Base-by-base conservation (phyloP, 139 green algal genomes). In the Tetraselmis chui region DNA sequence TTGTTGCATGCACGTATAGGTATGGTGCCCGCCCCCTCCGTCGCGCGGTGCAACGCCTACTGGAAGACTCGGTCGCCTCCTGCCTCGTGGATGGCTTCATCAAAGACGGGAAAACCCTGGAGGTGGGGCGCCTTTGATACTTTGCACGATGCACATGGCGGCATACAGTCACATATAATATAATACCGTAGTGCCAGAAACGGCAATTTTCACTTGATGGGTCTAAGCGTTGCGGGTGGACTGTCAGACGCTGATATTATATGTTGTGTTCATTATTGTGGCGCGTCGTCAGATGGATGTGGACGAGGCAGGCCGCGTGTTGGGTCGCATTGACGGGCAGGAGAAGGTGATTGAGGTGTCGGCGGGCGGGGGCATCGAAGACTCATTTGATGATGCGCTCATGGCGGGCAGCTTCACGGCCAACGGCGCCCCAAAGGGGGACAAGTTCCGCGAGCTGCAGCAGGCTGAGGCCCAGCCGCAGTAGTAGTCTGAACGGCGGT, bases 11-110 rank as follows among this genome's bases (percentile, higher is more conserved):
- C n/a, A n/a, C 74, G 78, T 22, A 75, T 18, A 67, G 75, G 11
- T 99, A 99, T 85, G 97, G 97, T 84, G 97, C 97, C 0, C 91
- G 97, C 82, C 97, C 97, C n/a, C 92, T 99, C 88, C 91, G 97
- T 75, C 93, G 97, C 84, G 96, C 97, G 83, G 99, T 99, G 91
- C 98, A 98, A 96, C 90, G 97, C 2, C 88, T 99, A 74, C 91
- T 99, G 78, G 97, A 99, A 91, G 97, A 99, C 88, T 94, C 86
- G 88, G 91, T 99, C 80, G 92, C 96, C 2, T 95, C 98, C 92
- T 92, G 93, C 84, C 97, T 99, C 89, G 90, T 99, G 76, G 78
- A 81, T 29, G 94, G 95, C 23, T 95, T 98, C 84, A 97, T 98
- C 89, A 95, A 5, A 67, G 45, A 67, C 18, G 45, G 45, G 45